Base-by-base conservation (phyloP, 2,329 filamentous ascomycete species). In the Colletotrichum sp. region DNA sequence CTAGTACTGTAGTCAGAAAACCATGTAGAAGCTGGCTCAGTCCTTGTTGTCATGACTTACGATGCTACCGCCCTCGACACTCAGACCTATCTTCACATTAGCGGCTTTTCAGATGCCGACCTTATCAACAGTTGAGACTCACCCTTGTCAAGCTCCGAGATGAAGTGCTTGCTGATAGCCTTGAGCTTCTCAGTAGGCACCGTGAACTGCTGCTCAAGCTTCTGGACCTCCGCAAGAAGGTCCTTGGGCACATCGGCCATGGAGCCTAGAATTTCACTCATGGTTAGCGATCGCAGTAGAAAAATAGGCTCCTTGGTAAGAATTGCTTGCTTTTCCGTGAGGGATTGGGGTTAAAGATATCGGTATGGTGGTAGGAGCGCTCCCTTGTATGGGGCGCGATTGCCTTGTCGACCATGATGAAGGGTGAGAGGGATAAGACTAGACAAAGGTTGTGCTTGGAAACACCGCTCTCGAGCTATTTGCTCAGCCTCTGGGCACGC, bases 161-260 rank as follows among this genome's bases (percentile, higher is more conserved):
- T 90, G 84, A 99, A 99, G 85, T 98, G 96, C 69, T 94, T 89
- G 57, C 95, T 96, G 82, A 99, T 96, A 79, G 94, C 86, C 91
- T 99, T 99, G 72, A 99, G 92, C 88, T 95, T 98, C 48, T 90
- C 86, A 1, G 90, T 90, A 79, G 94, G 91, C 61, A 99, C 92
- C 13, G 93, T 94, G 86, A 99, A 98, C 70, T 94, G 85, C 74
- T 96, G 91, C 88, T 99, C 97, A 28, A 99, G 90, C 77, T 91
- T 90, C 84, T 94, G 93, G 82, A 99, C 96, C 87, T 98, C 94
- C 48, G 86, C 83, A 69, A 95, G 88, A 79, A 98, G 91, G 85
- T 95, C 93, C 87, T 95, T 94, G 78, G 96, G 96, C 85, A 98
- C 91, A 88, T 98, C 95, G 85, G 93, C 93, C 92, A 97, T 95